Evolutionary conservation across 495 filamentous ascomycete genomes (phyloP), one percentile per base, ranked within the genome.

Genomic region (Diplogelasinospora grovesii): DNA sequence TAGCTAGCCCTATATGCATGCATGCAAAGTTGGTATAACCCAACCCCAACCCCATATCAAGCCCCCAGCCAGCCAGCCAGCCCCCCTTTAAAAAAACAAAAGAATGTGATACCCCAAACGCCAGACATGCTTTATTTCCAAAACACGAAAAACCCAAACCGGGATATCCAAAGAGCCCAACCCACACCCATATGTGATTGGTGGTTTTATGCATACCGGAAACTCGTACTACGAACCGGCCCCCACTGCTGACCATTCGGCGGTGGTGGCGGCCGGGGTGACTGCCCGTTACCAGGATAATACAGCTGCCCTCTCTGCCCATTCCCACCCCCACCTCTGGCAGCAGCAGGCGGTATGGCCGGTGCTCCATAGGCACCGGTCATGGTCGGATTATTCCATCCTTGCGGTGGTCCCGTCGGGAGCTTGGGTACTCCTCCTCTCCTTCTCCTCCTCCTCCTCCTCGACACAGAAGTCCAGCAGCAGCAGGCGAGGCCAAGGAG

Each of bases 401-500:
- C 27, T 8, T 9, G 25, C 21, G 28, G 7, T n/a, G n/a, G n/a
- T n/a, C n/a, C n/a, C n/a, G n/a, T n/a, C 15, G 28, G 43, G 11
- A n/a, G 19, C 24, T 34, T 46, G n/a, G 28, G 36, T 1, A 28
- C 26, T 9, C 26, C 26, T 11, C 26, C 10, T 9, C 26, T 13
- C 10, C 9, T 5, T 3, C 10, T 13, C 15, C 13, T 0, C 20
- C 13, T n/a, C 14, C 41, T 23, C 22, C 30, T 47, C 6, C 55
- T 45, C 9, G 78, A 64, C 49, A 75, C 83, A 18, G 72, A 69
- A 33, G 64, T 71, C 34, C 70, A 62, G 45, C 76, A 68, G 54
- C 83, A 88, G 42, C 65, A 68, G 18, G 78, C 39, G 19, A 89
- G 54, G 4, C 69, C 65, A 14, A 90, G 54, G 4, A 88, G 45